Evolutionary conservation across 768 basidiomycete genomes (phyloP).

Genomic region (Mrakia frigida): DNA sequence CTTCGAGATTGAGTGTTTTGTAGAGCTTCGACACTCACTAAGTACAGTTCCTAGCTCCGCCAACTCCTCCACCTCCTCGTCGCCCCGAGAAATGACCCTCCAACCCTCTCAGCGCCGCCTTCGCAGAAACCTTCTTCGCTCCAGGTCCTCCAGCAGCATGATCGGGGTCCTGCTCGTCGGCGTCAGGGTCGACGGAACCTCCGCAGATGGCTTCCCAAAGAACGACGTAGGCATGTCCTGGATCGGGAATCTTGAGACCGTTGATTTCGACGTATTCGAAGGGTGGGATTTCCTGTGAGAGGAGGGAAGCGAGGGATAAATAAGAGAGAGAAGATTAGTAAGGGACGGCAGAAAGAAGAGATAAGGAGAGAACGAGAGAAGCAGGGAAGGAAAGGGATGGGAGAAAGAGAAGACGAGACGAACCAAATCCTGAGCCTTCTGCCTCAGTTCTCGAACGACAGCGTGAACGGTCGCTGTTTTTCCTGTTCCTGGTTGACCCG

Average conservation of each 20-base stretch:
- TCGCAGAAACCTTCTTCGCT: slow-evolving; percentile 63
- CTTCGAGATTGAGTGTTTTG: no score
- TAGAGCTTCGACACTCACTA: slow-evolving; percentile 59
- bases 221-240: slow-evolving; percentile 81
- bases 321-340: background rate
- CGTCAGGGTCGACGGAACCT: slow-evolving; percentile 45
- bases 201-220: slow-evolving; percentile 92
- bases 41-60: slow-evolving; percentile 73
- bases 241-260: slow-evolving; percentile 86
- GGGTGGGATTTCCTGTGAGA: slow-evolving; percentile 73
- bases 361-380: no score
- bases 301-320: background rate
- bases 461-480: slow-evolving; percentile 98
- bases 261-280: slow-evolving; percentile 98
- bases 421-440: slow-evolving; percentile 77
- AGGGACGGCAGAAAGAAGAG: no score
- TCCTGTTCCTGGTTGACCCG: slow-evolving; percentile 96
- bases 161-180: slow-evolving; percentile 2
- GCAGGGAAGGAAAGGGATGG: no score
- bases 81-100: slow-evolving; percentile 70
- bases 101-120: slow-evolving; percentile 74
- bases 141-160: slow-evolving; percentile 39
- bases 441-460: slow-evolving; percentile 79
- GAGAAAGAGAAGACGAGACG: slow-evolving; percentile 38
- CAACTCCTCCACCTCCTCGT: slow-evolving; percentile 47